These are phyloP conservation scores for Tuber umbilicatum DNA, from an alignment of 495 filamentous ascomycete genomes.

Conservation along the genomic window DNA sequence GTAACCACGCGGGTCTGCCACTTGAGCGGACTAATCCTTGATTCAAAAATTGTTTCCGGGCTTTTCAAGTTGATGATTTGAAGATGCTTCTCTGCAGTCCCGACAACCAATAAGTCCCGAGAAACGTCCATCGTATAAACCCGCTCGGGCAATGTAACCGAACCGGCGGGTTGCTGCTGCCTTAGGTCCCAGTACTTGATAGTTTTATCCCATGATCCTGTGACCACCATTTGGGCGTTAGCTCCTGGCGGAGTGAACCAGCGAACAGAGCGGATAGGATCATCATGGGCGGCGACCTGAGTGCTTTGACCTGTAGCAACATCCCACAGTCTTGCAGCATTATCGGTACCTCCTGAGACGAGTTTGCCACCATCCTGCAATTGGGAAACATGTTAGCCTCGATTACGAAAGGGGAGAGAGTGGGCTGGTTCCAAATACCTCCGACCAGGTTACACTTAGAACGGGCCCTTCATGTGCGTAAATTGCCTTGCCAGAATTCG, in stretches of 20 bases:
- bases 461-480: constrained; percentile 73
- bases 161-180: constrained; percentile 53
- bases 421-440: constrained; percentile 49
- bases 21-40: constrained; percentile 74
- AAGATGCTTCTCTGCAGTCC: constrained; percentile 80
- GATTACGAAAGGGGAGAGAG: background rate
- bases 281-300: constrained; percentile 71
- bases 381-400: constrained; percentile 33
- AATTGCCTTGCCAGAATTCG: constrained; percentile 67
- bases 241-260: constrained; percentile 60
- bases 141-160: constrained; percentile 65
- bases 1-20: constrained; percentile 81
- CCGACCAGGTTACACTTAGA: constrained; percentile 73
- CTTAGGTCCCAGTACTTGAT: constrained; percentile 94
- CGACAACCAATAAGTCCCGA: constrained; percentile 70
- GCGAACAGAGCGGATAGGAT: constrained; percentile 69
- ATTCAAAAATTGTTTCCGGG: constrained; percentile 71
- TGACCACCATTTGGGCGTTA: constrained; percentile 62
- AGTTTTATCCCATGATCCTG: constrained; percentile 93
- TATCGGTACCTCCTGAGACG: constrained; percentile 76
- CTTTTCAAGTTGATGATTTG: constrained; percentile 77
- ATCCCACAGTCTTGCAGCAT: constrained; percentile 72
- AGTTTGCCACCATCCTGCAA: constrained; percentile 60
- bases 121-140: constrained; percentile 82
- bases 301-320: constrained; percentile 51